Evolutionary conservation across 176 grass and related monocot genomes (phyloP).

Genomic region (Tillandsia fasciculata): DNA sequence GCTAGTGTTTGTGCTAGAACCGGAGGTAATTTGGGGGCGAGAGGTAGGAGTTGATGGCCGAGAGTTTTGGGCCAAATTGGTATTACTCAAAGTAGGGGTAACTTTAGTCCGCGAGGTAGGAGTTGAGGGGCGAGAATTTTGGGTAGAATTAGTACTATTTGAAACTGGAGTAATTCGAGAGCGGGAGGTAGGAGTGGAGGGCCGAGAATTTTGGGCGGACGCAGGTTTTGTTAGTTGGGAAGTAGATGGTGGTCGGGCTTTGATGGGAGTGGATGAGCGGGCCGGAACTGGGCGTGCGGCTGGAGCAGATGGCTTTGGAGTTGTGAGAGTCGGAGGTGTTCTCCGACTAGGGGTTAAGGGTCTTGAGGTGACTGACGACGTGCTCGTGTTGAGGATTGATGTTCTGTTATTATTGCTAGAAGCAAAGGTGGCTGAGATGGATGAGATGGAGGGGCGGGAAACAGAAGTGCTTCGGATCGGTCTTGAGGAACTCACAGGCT

Average conservation of each 20-base stretch:
- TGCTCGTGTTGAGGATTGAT: slow-evolving; percentile 53
- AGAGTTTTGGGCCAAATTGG: slow-evolving; percentile 21
- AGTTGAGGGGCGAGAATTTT: slow-evolving; percentile 67
- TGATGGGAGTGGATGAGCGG: slow-evolving; percentile 63
- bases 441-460: slow-evolving; percentile 37
- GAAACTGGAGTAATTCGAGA: slow-evolving; percentile 30
- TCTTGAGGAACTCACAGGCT: slow-evolving; percentile 45
- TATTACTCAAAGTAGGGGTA: slow-evolving; percentile 34
- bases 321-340: slow-evolving; percentile 25
- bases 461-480: slow-evolving; percentile 72
- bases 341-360: slow-evolving; percentile 61
- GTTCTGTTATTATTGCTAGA: slow-evolving; percentile 45
- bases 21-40: not conserved
- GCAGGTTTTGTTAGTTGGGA: slow-evolving; percentile 12
- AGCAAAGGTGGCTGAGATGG: slow-evolving; percentile 23
- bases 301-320: slow-evolving; percentile 42
- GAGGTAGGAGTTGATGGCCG: slow-evolving; percentile 3
- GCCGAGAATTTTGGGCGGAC: slow-evolving; percentile 53
- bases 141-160: slow-evolving; percentile 31
- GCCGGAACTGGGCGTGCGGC: slow-evolving; percentile 37
- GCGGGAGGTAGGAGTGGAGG: slow-evolving; percentile 58
- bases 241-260: slow-evolving; percentile 24
- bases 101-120: slow-evolving; percentile 45
- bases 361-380: slow-evolving; percentile 52
- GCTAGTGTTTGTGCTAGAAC: not conserved